These are phyloP conservation scores for Breynia disticha DNA, from an alignment of 441 rosid genomes.

Conservation along the genomic window DNA sequence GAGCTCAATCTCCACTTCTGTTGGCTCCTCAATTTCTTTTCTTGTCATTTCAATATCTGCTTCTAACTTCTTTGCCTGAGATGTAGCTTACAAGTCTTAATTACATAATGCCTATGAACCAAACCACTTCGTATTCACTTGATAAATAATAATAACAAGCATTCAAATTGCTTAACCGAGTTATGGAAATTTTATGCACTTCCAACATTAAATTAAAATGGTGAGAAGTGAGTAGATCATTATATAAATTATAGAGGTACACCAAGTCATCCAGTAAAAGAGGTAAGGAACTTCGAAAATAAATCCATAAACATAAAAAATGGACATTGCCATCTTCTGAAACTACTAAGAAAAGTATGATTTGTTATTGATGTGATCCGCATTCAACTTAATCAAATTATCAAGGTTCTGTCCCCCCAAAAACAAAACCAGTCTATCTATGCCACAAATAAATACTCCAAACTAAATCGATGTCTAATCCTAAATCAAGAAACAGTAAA, in stretches of 20 bases:
- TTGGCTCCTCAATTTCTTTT: conserved; percentile 81
- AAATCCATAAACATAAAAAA: no score
- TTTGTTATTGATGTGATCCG: no score
- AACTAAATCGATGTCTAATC: conserved; percentile 4
- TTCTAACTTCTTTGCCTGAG: conserved; percentile 57
- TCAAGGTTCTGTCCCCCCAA: not conserved
- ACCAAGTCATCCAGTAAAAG: no score
- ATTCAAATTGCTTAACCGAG: no score
- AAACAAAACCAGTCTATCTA: conserved; percentile 1
- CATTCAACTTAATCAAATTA: no score
- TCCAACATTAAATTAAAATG: no score
- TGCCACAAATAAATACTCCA: not conserved
- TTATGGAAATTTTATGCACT: no score
- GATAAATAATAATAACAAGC: not conserved
- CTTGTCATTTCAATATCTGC: conserved; percentile 51
- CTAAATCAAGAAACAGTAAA: conserved; percentile 8
- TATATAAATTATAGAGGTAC: no score
- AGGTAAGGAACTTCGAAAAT: no score
- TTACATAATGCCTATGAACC: not conserved
- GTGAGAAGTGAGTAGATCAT: no score
- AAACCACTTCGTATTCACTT: not conserved
- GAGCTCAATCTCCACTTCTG: conserved; percentile 82
- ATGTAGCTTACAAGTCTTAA: conserved; percentile 10
- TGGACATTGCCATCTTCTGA: no score
- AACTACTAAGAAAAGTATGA: no score